Evolutionary conservation across 306 rosid genomes (phyloP).

Genomic region (Trifolium repens): DNA sequence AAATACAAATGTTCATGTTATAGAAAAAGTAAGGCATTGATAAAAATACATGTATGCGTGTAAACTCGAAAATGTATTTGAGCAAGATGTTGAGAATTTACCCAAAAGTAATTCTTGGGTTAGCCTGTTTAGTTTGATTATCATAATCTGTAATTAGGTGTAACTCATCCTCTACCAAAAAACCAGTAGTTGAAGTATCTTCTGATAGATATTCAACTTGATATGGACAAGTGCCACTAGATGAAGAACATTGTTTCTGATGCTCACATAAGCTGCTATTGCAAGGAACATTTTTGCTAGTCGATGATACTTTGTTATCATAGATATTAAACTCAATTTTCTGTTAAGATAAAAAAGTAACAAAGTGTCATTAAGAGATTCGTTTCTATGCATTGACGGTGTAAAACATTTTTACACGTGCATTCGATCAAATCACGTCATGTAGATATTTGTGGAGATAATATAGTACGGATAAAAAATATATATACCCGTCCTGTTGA

Average conservation of each 20-base stretch:
- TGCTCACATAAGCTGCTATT: constrained; percentile 62
- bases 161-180: constrained; percentile 81
- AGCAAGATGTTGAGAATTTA: constrained; percentile 41
- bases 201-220: constrained; percentile 58
- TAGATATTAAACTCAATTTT: constrained; percentile 55
- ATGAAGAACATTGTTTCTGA: constrained; percentile 55
- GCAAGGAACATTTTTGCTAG: constrained; percentile 69
- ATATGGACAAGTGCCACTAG: constrained; percentile 59
- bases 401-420: no score
- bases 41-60: no score
- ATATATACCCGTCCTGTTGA: constrained; percentile 49
- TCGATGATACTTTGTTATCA: constrained; percentile 63
- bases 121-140: constrained; percentile 37
- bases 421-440: not conserved
- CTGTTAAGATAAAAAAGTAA: constrained; percentile 49
- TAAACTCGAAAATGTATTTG: not conserved
- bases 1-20: not conserved
- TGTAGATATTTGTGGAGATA: no score
- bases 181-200: constrained; percentile 72
- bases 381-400: no score
- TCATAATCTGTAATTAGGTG: constrained; percentile 67
- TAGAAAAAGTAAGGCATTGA: not conserved
- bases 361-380: constrained; percentile 32
- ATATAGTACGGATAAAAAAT: no score
- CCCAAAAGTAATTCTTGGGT: constrained; percentile 76